These are phyloP conservation scores for Raddia guianensis DNA, from an alignment of 176 grass and related monocot genomes.

Conservation along the genomic window DNA sequence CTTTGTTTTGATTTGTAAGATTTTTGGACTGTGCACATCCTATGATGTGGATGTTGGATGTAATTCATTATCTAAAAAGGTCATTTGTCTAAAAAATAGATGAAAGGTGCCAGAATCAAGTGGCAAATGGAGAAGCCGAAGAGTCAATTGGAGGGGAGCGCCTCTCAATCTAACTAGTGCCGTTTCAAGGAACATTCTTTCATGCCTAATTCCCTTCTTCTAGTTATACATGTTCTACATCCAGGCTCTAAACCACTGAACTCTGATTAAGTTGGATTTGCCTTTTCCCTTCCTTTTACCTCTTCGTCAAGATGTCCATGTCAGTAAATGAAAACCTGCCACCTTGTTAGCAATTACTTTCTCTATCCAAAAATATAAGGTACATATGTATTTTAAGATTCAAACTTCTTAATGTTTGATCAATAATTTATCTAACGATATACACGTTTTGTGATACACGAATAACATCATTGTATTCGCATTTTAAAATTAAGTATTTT, in stretches of 20 bases:
- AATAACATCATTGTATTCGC: no score
- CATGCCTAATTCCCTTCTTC: constrained; percentile 27
- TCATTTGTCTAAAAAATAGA: constrained; percentile 3
- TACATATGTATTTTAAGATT: no score
- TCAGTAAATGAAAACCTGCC: constrained; percentile 9
- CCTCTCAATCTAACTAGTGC: constrained; percentile 51
- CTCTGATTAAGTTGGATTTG: constrained; percentile 2
- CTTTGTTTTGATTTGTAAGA: no score
- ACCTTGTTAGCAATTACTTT: constrained; percentile 4
- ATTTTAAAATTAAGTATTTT: no score
- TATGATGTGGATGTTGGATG: no score
- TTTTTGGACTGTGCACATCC: no score
- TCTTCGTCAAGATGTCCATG: constrained; percentile 18
- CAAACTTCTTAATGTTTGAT: no score
- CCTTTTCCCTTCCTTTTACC: neutral
- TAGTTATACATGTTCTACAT: neutral
- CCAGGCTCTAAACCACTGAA: constrained; percentile 12
- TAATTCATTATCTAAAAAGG: no score
- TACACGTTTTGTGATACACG: no score
- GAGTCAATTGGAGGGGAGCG: constrained; percentile 53
- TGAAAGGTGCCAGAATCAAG: constrained; percentile 39
- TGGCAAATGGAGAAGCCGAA: neutral
- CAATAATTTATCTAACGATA: no score
- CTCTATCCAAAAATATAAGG: no score
- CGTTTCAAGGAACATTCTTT: constrained; percentile 40